Evolutionary conservation across 75 land plant genomes (phyloP).

Genomic region (Cryptomeria japonica): DNA sequence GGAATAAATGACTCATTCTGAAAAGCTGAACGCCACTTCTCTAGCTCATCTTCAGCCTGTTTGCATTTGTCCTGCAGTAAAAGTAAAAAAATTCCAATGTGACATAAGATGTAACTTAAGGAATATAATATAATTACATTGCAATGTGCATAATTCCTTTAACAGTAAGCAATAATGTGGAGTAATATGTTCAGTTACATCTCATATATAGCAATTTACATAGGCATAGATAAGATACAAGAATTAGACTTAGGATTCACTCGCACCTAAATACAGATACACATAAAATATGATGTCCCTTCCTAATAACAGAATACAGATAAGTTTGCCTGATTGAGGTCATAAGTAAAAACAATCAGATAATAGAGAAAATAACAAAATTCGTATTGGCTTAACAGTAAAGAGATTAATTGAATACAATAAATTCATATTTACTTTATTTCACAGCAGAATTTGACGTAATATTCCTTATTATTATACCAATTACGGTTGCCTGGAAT

Average conservation of each 20-base stretch:
- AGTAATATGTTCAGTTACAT: background rate
- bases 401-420: too few relatives aligned
- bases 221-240: background rate
- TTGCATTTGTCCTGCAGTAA: conserved; percentile 2
- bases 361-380: too few relatives aligned
- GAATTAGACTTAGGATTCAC: background rate
- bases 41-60: conserved; percentile 48
- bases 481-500: too few relatives aligned
- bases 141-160: background rate
- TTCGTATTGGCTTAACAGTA: too few relatives aligned
- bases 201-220: background rate
- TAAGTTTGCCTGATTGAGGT: too few relatives aligned
- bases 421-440: too few relatives aligned
- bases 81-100: background rate
- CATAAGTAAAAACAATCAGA: too few relatives aligned
- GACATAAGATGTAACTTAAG: background rate
- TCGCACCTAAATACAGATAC: background rate
- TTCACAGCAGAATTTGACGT: too few relatives aligned
- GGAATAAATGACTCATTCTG: conserved; percentile 68
- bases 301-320: too few relatives aligned
- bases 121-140: background rate
- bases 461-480: too few relatives aligned
- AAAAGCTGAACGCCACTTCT: conserved; percentile 81
- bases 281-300: background rate
- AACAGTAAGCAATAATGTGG: background rate